Percentiles rank a stretch among this genome's conserved stretches.
These are phyloP conservation scores for Aspergillus caelatus DNA, from an alignment of 2,329 filamentous ascomycete species.

Conservation along the genomic window DNA sequence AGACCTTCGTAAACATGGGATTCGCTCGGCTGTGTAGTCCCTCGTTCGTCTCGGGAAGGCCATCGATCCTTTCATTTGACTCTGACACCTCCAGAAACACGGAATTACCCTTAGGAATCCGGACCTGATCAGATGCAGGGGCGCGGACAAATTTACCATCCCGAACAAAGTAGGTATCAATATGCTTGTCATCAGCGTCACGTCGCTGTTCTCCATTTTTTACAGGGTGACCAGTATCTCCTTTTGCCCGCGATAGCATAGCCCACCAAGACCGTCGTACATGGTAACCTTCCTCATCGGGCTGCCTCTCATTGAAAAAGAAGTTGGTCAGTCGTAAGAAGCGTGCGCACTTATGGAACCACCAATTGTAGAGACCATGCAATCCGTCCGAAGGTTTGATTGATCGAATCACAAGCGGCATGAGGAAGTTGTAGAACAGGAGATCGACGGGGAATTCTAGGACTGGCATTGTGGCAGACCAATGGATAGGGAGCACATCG, in stretches of 20 bases:
- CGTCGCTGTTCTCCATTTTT: slow-evolving; percentile 33
- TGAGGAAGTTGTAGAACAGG: slow-evolving; percentile 94
- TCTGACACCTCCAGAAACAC: slow-evolving; percentile 81
- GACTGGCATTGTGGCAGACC: slow-evolving; percentile 88
- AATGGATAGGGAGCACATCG: slow-evolving; percentile 83
- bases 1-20: slow-evolving; percentile 70
- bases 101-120: slow-evolving; percentile 79
- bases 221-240: slow-evolving; percentile 40
- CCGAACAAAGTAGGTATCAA: slow-evolving; percentile 58
- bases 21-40: slow-evolving; percentile 64
- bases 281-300: slow-evolving; percentile 78
- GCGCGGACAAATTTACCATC: slow-evolving; percentile 85
- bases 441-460: slow-evolving; percentile 94
- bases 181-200: slow-evolving; percentile 43
- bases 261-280: slow-evolving; percentile 62
- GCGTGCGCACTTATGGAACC: slow-evolving; percentile 86
- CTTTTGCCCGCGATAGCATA: slow-evolving; percentile 39
- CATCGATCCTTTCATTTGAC: slow-evolving; percentile 66
- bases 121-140: slow-evolving; percentile 93
- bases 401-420: slow-evolving; percentile 81
- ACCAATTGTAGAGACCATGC: slow-evolving; percentile 89
- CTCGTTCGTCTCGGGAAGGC: slow-evolving; percentile 55
- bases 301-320: slow-evolving; percentile 79
- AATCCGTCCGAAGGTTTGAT: slow-evolving; percentile 84
- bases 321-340: slow-evolving; percentile 84